Conservation (phyloP, 495 filamentous ascomycete species). For the Podospora didyma region DNA sequence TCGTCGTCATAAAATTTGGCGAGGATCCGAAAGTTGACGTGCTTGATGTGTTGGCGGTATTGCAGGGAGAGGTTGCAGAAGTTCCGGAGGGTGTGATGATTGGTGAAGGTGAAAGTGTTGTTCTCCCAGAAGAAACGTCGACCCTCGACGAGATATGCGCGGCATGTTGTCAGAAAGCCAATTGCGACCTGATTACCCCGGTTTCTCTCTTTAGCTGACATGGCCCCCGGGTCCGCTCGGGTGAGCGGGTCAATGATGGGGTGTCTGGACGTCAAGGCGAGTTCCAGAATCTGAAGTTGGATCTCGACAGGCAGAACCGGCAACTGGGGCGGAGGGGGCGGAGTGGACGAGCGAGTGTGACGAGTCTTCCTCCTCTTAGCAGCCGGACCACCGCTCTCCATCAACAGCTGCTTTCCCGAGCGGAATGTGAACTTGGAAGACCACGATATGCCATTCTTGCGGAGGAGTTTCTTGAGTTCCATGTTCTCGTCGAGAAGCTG, state of each 20-base stretch:
- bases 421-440: background rate
- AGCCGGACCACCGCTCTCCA: slow-evolving; percentile 3
- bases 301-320: slow-evolving; percentile 43
- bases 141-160: slow-evolving; percentile 37
- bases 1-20: slow-evolving; percentile 46
- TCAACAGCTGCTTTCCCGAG: slow-evolving; percentile 6
- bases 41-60: slow-evolving; percentile 32
- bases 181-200: slow-evolving; percentile 39
- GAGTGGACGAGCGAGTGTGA: slow-evolving; percentile 9
- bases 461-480: slow-evolving; percentile 35
- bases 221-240: too few species aligned
- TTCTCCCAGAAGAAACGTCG: slow-evolving; percentile 37
- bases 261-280: slow-evolving; percentile 36
- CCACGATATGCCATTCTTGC: slow-evolving; percentile 35
- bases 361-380: background rate
- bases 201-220: too few species aligned
- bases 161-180: slow-evolving; percentile 40
- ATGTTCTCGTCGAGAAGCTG: slow-evolving; percentile 33
- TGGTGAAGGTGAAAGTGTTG: slow-evolving; percentile 47
- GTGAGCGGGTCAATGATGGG: slow-evolving; percentile 50
- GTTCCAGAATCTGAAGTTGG: slow-evolving; percentile 38
- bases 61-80: slow-evolving; percentile 30
- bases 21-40: slow-evolving; percentile 42
- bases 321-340: slow-evolving; percentile 10
- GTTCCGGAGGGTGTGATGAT: slow-evolving; percentile 34